Conservation (phyloP, 2,329 filamentous ascomycete species). For the Aspergillus piperis region DNA sequence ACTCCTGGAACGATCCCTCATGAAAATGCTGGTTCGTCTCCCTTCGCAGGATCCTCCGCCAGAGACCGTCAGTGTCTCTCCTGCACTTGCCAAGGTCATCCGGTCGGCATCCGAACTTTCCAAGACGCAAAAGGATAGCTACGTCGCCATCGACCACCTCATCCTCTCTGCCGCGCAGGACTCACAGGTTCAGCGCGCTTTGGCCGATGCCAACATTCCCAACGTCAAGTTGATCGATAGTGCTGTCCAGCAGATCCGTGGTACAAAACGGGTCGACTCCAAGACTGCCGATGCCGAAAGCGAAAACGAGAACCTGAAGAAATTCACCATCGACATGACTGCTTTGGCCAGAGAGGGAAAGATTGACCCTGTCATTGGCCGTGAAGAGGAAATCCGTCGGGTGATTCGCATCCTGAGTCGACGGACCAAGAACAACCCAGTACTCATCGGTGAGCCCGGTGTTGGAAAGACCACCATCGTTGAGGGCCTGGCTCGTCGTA, state of each 20-base stretch:
- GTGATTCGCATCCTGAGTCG: slow-evolving; percentile 89
- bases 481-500: slow-evolving; percentile 90
- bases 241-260: slow-evolving; percentile 87
- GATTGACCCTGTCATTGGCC: slow-evolving; percentile 93
- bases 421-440: slow-evolving; percentile 97
- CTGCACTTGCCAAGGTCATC: slow-evolving; percentile 77
- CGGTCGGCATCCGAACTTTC: slow-evolving; percentile 84
- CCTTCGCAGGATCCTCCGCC: slow-evolving; percentile 95
- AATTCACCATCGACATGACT: slow-evolving; percentile 99
- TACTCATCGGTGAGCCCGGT: slow-evolving; percentile 95
- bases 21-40: slow-evolving; percentile 86
- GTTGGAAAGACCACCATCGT: slow-evolving; percentile 98
- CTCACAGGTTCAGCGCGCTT: slow-evolving; percentile 65
- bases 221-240: slow-evolving; percentile 88
- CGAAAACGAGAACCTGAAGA: slow-evolving; percentile 93
- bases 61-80: slow-evolving; percentile 80
- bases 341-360: slow-evolving; percentile 94
- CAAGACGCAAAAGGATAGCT: slow-evolving; percentile 96
- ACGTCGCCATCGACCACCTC: slow-evolving; percentile 90
- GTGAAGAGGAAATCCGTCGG: slow-evolving; percentile 91
- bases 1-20: slow-evolving; percentile 81
- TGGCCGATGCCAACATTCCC: slow-evolving; percentile 86
- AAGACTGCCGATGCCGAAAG: slow-evolving; percentile 90
- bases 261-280: slow-evolving; percentile 89
- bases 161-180: slow-evolving; percentile 86